Base-by-base conservation (phyloP, 345 rosid genomes). In the Pugionium cornutum region DNA sequence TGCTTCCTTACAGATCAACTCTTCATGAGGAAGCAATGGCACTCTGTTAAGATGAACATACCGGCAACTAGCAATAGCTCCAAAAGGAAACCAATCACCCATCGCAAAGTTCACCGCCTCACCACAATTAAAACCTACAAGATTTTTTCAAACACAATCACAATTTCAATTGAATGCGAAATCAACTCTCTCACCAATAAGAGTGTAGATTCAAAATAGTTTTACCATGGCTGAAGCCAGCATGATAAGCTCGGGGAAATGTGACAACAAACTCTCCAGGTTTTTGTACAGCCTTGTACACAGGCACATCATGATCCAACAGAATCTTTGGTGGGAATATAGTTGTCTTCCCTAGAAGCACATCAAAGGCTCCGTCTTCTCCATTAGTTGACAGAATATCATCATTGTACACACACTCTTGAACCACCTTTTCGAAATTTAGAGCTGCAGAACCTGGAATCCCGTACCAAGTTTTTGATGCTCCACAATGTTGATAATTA, bases 31-130 rank as follows among this genome's bases (percentile, higher is more conserved):
- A 74, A 95, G 90, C 69, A 95, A 76, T 49, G 99, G 99, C 67
- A 83, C 71, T 80, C 97, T 83, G 75, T 83, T 91, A 26, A 95
- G 96, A 68, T 81, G 83, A 43, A 96, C 96, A 83, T 95, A 95
- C 4, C 98, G 96, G 72, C 81, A 71, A 73, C 98, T 91, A 28
- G 99, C 97, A 30, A 91, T 76, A 59, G 99, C 91, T 73, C 99
- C 98, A 53, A 87, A 74, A 68, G 91, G 86, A 78, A 95, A 95
- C 99, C 99, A 95, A 68, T 95, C 94, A 56, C 90, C 89, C 81
- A 83, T 87, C 28, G 98, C 99, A 79, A 95, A 95, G 79, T 95
- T 95, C 72, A 95, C 99, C 61, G 99, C 99, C 85, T 95, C 99
- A 3, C 99, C 99, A 69, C 99, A 95, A 75, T 95, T 95, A 74